Base-by-base conservation (phyloP, 176 grass and related monocot genomes). In the Hordeum marinum region DNA sequence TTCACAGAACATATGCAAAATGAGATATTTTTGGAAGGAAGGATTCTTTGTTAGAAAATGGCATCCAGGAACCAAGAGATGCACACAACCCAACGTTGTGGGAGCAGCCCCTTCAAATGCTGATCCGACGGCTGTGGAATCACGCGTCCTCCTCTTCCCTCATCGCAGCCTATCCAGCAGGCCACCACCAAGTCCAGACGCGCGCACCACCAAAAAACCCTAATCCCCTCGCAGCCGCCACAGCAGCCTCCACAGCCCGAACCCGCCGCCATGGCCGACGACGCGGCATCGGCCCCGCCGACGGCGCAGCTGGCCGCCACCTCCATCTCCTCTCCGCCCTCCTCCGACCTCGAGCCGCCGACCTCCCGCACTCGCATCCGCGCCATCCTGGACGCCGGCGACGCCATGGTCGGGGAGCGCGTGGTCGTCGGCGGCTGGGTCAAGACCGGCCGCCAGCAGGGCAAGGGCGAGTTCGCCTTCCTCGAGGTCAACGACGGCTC, bases 401-500 rank as follows among this genome's bases (percentile, higher is more conserved):
- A 67, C 4, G 80, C 37, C 20, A 45, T 80, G 32, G 85, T 80
- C 11, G 93, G 93, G 40, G 69, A 81, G 36, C 81, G 74, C 29
- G 90, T 95, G 27, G 76, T 95, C 74, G 90, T 95, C 35, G 93
- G 93, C 17, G 93, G 93, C 4, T 95, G 93, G 93, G 93, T 95
- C 23, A 92, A 88, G 63, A 95, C 93, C 15, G 93, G 93, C 7
- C 84, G 93, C 18, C 90, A 92, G 85, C 93, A 95, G 79, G 93
- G 93, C 2, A 86, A 84, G 36, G 93, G 93, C 5, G 75, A 88
- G 8, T 95, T 92, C 73, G 93, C 93, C 31, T 93, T 94, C 72
- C 93, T 98, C 32, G 95, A 95, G 85, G 70, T 98, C 85, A 98
- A 93, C 87, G 95, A 98, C 20, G 95, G 95, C 0, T 98, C 95